Evolutionary conservation across 495 filamentous ascomycete species (phyloP), one percentile per base, ranked within the genome.

Genomic region (Thermochaetoides thermophila): DNA sequence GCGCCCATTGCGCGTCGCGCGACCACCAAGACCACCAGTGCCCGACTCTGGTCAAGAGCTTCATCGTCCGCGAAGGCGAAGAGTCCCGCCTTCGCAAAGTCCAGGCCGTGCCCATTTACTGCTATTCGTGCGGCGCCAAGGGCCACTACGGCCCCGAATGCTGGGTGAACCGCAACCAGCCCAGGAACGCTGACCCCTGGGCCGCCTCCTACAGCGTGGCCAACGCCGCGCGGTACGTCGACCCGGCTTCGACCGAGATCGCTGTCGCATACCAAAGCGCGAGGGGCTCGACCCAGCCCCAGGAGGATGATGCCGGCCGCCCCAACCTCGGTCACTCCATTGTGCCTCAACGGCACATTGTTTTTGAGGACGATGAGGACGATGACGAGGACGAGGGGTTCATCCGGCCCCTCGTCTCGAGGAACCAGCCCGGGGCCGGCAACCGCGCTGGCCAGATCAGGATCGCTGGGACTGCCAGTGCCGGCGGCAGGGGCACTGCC

Each of bases 371-470:
- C 19, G 60, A 45, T 4, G 55, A 55, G 2, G 50, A 55, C 26
- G 61, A 62, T 7, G 59, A 64, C 9, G 60, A 61, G 6, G 52
- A 61, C 2, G 59, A 61, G 13, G 50, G 45, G 13, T 53, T 62
- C 31, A 45, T 65, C 14, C 56, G 55, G 4, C 43, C 50, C 16
- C 53, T 51, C 9, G 35, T 63, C 6, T 40, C 44, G 26, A 49
- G 38, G 27, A 38, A 27, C n/a, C 29, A 27, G 7, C n/a, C n/a
- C n/a, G n/a, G n/a, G n/a, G n/a, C n/a, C n/a, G n/a, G n/a, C n/a
- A n/a, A n/a, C n/a, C 31, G 34, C 22, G 33, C 39, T 12, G 43
- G 46, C 11, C 35, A 40, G n/a, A 63, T 58, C 23, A 44, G 29
- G 7, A 55, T 63, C 28, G 39, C 52, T 9, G 49, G 40, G 21